These are phyloP conservation scores for Bolboschoenus planiculmis DNA, from an alignment of 176 grass and related monocot species.

Conservation along the genomic window DNA sequence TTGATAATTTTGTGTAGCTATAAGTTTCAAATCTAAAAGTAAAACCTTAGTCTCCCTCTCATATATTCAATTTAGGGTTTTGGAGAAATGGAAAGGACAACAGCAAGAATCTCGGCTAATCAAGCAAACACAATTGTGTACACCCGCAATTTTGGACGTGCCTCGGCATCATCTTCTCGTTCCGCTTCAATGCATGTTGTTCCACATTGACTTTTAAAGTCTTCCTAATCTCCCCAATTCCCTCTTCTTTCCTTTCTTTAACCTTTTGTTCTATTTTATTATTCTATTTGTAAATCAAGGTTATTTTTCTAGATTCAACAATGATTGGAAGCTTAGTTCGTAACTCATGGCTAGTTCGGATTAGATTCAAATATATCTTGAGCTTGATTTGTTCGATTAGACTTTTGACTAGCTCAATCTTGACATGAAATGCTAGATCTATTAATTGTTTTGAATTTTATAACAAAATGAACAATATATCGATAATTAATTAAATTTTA, in stretches of 20 bases:
- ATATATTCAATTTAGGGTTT: neutral
- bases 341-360: neutral
- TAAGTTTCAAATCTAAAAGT: too few relatives aligned
- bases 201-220: neutral
- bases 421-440: too few relatives aligned
- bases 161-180: neutral
- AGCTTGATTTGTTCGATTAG: neutral
- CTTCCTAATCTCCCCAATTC: neutral
- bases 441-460: too few relatives aligned
- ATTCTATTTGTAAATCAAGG: neutral
- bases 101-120: neutral
- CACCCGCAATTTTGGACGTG: neutral
- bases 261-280: neutral
- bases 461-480: too few relatives aligned
- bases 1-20: too few relatives aligned
- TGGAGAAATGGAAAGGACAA: neutral
- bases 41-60: too few relatives aligned
- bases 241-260: neutral
- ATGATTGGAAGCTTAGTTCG: neutral
- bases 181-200: neutral
- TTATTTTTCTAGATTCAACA: neutral
- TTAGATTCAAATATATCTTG: neutral
- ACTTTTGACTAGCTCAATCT: neutral
- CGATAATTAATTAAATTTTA: too few relatives aligned
- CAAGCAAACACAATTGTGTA: neutral